Base-by-base conservation (phyloP, 2,329 filamentous ascomycete genomes). In the Microsporum canis region DNA sequence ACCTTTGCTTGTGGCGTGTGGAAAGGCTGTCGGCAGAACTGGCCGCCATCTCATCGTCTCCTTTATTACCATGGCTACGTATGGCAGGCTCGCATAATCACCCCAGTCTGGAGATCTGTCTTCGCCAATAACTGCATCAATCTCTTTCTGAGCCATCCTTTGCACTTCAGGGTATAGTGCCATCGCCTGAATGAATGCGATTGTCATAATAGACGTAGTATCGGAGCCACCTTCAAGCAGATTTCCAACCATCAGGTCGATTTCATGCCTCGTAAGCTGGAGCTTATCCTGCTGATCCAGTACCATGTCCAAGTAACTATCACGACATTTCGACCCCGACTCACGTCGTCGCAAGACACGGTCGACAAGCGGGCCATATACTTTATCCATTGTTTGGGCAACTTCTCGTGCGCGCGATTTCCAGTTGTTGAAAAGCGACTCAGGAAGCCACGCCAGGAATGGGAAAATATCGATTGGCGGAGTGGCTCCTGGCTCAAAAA, bases 101-200 rank as follows among this genome's bases (percentile, higher is more conserved):
- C 68, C 63, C 49, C 74, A 73, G 1, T 67, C 74, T 0, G 73
- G 69, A 3, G 73, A 71, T 0, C 65, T 63, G 29, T 68, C 61
- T 0, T 60, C 10, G 0, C 73, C 75, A 3, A 76, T 39, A 1
- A 76, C 72, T 2, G 62, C 64, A 60, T 77, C 75, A 41, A 61
- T 69, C 58, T 77, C 75, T 17, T 71, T 70, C 45, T 80, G 77
- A 0, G 78, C 79, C 78, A 65, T 66, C 36, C 75, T 72, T 74
- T 80, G 72, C 0, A 73, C 72, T 5, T 77, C 72, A 0, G 78
- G 78, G 63, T 78, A 78, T 62, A 79, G 63, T 70, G 77, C 62
- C 71, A 83, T 62, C 60, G 82, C 67, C 64, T 81, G 61, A 65
- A 83, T 77, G 69, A 76, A 79, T 14, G 73, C 75, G 62, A 77